phyloP scores from a whole-genome alignment of 2,329 filamentous ascomycete species.

The Arthrobotrys pseudoclavata region DNA sequence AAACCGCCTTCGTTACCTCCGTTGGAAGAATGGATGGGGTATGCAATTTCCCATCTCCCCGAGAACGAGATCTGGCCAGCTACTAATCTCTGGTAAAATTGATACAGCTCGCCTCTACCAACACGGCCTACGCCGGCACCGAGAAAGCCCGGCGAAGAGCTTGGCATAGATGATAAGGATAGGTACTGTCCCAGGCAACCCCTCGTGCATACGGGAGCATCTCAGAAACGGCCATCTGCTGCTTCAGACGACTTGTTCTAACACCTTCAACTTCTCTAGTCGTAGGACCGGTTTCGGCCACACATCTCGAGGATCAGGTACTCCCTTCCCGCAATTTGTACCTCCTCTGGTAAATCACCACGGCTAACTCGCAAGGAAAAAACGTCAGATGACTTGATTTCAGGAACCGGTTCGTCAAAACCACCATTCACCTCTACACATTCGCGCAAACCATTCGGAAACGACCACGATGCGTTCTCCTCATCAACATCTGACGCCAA shows the following conservation, averaged over 20 bases:
- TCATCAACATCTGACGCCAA: constrained; percentile 59
- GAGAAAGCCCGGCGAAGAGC: constrained; percentile 53
- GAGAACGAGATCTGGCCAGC: constrained; percentile 3
- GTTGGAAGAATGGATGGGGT: constrained; percentile 73
- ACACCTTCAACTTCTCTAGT: constrained; percentile 1
- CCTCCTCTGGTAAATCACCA: constrained; percentile 4
- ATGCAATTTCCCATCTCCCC: constrained; percentile 38
- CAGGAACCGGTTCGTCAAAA: constrained; percentile 69
- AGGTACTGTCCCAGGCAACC: constrained; percentile 25
- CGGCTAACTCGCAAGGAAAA: constrained; percentile 27
- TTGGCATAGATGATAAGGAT: constrained; percentile 51
- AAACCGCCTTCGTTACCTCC: constrained; percentile 71
- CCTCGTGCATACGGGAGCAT: background rate
- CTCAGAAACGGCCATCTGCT: background rate
- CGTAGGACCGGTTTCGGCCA: constrained; percentile 61
- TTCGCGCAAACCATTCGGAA: constrained; percentile 65
- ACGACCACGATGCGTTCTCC: constrained; percentile 43
- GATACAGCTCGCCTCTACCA: constrained; percentile 50
- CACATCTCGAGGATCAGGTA: constrained; percentile 63
- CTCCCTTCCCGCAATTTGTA: constrained; percentile 12
- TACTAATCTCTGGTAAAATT: constrained; percentile 30
- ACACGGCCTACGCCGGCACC: constrained; percentile 54
- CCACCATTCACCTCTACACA: constrained; percentile 70
- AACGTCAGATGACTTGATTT: constrained; percentile 69
- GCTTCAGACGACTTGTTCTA: background rate